Base-by-base conservation (phyloP, 768 basidiomycete genomes). In the Hydnomerulius pinastri region DNA sequence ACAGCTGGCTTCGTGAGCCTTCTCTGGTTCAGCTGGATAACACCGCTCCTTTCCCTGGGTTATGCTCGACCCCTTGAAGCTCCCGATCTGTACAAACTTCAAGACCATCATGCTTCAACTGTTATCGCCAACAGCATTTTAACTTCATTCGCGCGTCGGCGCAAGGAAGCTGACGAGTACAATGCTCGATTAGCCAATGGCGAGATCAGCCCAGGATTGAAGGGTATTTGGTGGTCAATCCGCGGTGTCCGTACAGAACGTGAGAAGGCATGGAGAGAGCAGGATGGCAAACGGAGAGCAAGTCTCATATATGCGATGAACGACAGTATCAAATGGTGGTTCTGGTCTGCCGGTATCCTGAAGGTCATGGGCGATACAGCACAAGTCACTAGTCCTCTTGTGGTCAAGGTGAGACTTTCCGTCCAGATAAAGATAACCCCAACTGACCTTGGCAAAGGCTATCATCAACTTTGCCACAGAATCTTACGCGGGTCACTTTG, bases 51-150 rank as follows among this genome's bases (percentile, higher is more conserved):
- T 54, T 66, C 72, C 9, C 72, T 92, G 10, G 92, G 92, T 7
- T 92, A 92, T 61, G 77, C 82, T 7, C 80, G 92, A 7, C 89
- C 92, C 1, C 76, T 96, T 2, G 87, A 92, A 60, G 83, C 85
- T 0, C 69, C 86, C 0, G 92, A 95, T 67, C 74, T 95, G 4
- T 94, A 86, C 76, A 87, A 82, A 66, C 80, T 94, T 21, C 83
- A 83, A 50, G 79, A 83, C 30, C 65, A 79, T 18, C 79, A 83
- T 21, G 74, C 79, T 2, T 78, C 92, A 0, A 77, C 73, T 1
- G 60, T 70, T 13, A 80, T 92, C 32, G 86, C 88, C 3, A 71
- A 80, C 1, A 71, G 75, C 29, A 87, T 96, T 33, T 73, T 78
- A 17, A 67, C 66, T 3, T 87, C 87, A 0, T 93, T 87, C 61